phyloP scores from a whole-genome alignment of 805 yeast genomes.

The Schwanniomyces pseudopolymorphus region DNA sequence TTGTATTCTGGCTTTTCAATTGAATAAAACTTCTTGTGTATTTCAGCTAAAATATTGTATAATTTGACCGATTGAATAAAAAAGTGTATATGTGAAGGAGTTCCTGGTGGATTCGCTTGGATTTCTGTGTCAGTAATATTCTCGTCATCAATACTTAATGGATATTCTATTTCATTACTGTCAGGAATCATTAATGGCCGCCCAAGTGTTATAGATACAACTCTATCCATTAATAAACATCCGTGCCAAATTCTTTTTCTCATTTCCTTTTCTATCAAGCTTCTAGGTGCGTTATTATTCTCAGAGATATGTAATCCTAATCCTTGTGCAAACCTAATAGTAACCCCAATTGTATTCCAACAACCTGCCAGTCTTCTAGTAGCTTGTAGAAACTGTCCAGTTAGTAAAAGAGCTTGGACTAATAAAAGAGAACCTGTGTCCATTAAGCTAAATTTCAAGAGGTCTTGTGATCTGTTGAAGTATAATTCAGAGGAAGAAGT shows the following conservation, averaged over 20 bases:
- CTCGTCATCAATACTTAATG: constrained; percentile 17
- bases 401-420: constrained; percentile 20
- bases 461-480: constrained; percentile 18
- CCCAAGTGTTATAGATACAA: constrained; percentile 22
- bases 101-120: constrained; percentile 2
- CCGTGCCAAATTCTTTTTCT: constrained; percentile 25
- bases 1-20: constrained; percentile 6
- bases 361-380: constrained; percentile 20
- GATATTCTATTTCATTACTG: constrained; percentile 11
- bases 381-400: constrained; percentile 23
- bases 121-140: constrained; percentile 12
- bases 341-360: constrained; percentile 13
- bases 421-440: constrained; percentile 19
- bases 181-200: constrained; percentile 21
- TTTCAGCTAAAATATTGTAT: constrained; percentile 17
- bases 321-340: constrained; percentile 12
- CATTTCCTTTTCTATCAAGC: constrained; percentile 16
- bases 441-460: constrained; percentile 16
- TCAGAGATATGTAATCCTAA: constrained; percentile 11
- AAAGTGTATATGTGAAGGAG: constrained; percentile 15
- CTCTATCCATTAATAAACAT: constrained; percentile 21
- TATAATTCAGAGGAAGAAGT: constrained; percentile 15
- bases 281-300: constrained; percentile 3
- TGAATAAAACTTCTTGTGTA: constrained; percentile 11
- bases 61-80: constrained; percentile 14